phyloP scores from a whole-genome alignment of 225 moss, liverwort and hornwort genomes.

The Lunularia cruciata region DNA sequence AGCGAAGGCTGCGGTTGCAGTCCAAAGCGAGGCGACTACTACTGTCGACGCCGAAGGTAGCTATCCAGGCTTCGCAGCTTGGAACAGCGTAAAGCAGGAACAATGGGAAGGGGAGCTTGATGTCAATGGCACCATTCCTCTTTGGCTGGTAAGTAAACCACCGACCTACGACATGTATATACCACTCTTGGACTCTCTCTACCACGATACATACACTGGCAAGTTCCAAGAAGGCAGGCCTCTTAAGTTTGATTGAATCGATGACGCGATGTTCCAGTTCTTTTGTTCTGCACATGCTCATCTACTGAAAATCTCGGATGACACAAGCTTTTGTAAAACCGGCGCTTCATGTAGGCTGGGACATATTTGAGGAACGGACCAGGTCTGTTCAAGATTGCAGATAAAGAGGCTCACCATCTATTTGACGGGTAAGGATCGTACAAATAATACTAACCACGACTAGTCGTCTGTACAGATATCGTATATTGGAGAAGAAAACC shows the following conservation, averaged over 20 bases:
- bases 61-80: slow-evolving; percentile 33
- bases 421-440: slow-evolving; percentile 41
- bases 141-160: slow-evolving; percentile 36
- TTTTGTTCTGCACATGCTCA: too few relatives aligned
- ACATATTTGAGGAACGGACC: slow-evolving; percentile 47
- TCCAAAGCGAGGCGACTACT: neutral
- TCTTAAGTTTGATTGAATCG: too few relatives aligned
- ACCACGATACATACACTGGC: too few relatives aligned
- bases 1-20: neutral
- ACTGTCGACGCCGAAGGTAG: neutral
- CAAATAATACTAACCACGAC: too few relatives aligned
- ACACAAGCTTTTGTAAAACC: too few relatives aligned
- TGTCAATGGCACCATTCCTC: slow-evolving; percentile 33
- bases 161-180: too few relatives aligned
- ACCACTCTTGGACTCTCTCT: too few relatives aligned
- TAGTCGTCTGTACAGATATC: too few relatives aligned
- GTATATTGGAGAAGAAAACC: too few relatives aligned
- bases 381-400: slow-evolving; percentile 35
- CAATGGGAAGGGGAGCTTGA: slow-evolving; percentile 41
- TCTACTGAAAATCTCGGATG: too few relatives aligned
- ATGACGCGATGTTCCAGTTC: too few relatives aligned
- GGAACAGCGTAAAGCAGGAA: slow-evolving; percentile 37
- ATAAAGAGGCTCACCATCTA: slow-evolving; percentile 34
- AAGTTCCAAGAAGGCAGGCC: too few relatives aligned
- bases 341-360: slow-evolving; percentile 26